A percentile compares a stretch with the other conserved stretches of the same genome.
Evolutionary conservation across 1,284 basidiomycete genomes (phyloP).

Genomic region (Crepidotus sp.): DNA sequence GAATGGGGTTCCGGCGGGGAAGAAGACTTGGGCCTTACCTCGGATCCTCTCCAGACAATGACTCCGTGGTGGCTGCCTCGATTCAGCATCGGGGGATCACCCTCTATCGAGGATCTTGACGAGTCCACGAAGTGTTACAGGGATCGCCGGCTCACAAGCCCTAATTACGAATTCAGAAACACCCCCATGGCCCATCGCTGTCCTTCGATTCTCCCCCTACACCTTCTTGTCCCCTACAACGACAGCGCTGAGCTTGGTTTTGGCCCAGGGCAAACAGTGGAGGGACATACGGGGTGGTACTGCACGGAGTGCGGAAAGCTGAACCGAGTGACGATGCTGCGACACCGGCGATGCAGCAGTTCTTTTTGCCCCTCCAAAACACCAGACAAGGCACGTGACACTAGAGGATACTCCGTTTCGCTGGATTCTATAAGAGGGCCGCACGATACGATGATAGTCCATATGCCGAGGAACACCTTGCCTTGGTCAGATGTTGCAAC

Average conservation of each 20-base stretch:
- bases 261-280: background rate
- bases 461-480: constrained; percentile 2
- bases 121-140: constrained; percentile 5
- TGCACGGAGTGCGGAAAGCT: constrained; percentile 13
- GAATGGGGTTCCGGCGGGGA: constrained; percentile 35
- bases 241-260: constrained; percentile 5
- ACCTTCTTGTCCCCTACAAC: constrained; percentile 9
- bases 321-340: constrained; percentile 12
- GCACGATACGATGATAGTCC: constrained; percentile 1
- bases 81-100: background rate
- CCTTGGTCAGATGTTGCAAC: constrained; percentile 4
- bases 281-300: constrained; percentile 11
- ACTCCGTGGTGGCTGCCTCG: constrained; percentile 14
- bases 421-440: constrained; percentile 8
- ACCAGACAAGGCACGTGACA: background rate
- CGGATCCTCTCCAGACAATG: background rate
- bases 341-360: constrained; percentile 14
- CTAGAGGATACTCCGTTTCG: constrained; percentile 9
- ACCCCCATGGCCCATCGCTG: constrained; percentile 6
- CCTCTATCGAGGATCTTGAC: background rate
- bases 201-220: constrained; percentile 13
- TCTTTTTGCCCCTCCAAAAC: constrained; percentile 7
- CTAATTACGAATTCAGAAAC: constrained; percentile 9
- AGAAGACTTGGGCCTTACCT: constrained; percentile 20
- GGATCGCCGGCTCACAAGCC: background rate